Evolutionary conservation across 805 yeast species (phyloP), one percentile per base, ranked within the genome.

Genomic region (Barnettozyma wickerhamii): DNA sequence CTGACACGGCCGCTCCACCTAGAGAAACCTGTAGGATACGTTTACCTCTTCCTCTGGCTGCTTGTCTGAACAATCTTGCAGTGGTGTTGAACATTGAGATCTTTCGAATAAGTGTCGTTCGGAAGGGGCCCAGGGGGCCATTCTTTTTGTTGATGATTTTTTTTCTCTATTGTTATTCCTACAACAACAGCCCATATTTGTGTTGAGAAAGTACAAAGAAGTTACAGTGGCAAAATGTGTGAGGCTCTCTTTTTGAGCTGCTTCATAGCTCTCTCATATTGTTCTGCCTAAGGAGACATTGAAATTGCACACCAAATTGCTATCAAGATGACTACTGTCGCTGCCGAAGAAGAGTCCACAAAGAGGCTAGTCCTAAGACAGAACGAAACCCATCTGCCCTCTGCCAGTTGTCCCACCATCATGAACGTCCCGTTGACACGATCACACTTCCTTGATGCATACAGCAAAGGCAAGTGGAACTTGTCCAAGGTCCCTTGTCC

Each of bases 401-500:
- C 35, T 10, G 21, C 37, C 4, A 38, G 18, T 2, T 31, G 35
- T 2, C 30, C 51, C 3, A 19, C 37, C 0, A 34, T 55, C n/a
- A 34, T 21, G n/a, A 43, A 46, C 10, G 63, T 67, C 9, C 69
- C 74, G 0, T 53, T 69, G 36, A 75, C 81, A 0, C 69, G 61
- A 40, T 68, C 77, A 10, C 77, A 77, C 44, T 79, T 78, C 42
- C 55, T 77, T 26, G 83, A 78, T 47, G 69, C 70, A 2, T 79
- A 79, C 51, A 71, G 70, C 34, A 62, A 69, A 63, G 81, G 80
- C 3, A 73, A 70, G 48, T 69, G 77, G 75, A 77, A 77, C 43
- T 53, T 79, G 7, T 74, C 82, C 0, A 63, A 62, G 15, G 72
- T 80, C 3, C 69, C 72, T 2, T 64, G 78, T 38, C 91, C 91